Evolutionary conservation across 176 grass and related monocot genomes (phyloP).

Genomic region (Avena atlantica): DNA sequence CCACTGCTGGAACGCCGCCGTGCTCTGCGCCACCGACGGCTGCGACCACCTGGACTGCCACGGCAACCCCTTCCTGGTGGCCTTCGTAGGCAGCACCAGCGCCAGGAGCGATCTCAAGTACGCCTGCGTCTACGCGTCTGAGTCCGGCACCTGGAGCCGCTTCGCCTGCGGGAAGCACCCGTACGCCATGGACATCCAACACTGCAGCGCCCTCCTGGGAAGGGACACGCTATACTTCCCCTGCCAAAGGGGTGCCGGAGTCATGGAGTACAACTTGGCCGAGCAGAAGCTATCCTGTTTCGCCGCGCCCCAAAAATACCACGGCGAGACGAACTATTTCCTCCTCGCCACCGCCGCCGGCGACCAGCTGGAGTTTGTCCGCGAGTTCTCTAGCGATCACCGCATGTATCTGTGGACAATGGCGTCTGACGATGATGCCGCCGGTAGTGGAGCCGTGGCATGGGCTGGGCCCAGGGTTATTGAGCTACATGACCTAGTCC

Average conservation of each 20-base stretch:
- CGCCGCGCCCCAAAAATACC: background rate
- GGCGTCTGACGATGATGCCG: background rate
- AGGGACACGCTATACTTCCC: background rate
- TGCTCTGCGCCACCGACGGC: background rate
- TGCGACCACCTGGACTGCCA: background rate
- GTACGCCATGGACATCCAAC: background rate
- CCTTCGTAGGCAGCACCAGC: background rate
- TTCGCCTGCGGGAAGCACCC: background rate
- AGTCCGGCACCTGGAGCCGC: background rate
- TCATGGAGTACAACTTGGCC: background rate
- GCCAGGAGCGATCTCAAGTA: background rate
- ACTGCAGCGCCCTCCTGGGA: background rate
- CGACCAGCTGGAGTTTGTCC: background rate
- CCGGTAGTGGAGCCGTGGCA: background rate
- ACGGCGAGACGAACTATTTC: background rate
- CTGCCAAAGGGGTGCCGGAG: background rate
- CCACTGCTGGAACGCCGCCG: background rate
- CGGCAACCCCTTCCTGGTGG: background rate
- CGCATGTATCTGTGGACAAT: background rate
- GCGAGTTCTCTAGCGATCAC: background rate
- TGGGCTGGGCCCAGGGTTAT: background rate
- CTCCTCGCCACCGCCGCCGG: background rate
- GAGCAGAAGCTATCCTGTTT: background rate
- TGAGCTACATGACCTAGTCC: background rate
- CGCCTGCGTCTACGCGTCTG: background rate